A percentile compares a stretch with the other conserved stretches of the same genome.
These are phyloP conservation scores for Ustulina deusta DNA, from an alignment of 2,329 filamentous ascomycete genomes.

Conservation along the genomic window DNA sequence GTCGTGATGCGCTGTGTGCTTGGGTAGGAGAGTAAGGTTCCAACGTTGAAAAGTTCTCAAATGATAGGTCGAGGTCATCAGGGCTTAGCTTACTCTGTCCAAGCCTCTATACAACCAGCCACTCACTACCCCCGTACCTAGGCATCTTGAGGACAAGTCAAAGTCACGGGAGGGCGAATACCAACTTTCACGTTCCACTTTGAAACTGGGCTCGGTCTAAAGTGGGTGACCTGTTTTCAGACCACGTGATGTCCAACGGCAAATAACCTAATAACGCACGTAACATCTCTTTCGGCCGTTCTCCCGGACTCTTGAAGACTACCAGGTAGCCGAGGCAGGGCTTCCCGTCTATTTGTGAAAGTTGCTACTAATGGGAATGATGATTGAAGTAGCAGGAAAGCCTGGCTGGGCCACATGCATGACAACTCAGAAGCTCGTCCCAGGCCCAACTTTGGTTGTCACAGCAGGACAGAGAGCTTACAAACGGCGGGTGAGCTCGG, in stretches of 20 bases:
- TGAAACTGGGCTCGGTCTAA: not conserved
- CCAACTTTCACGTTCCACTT: constrained; percentile 4
- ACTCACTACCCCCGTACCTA: not conserved
- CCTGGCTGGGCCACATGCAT: constrained; percentile 20
- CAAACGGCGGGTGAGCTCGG: not conserved
- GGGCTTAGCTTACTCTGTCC: not conserved
- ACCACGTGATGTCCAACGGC: constrained; percentile 7
- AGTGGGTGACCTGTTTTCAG: not conserved
- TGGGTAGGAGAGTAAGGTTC: constrained; percentile 2
- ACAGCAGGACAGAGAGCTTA: constrained; percentile 7
- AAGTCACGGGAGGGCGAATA: constrained; percentile 11
- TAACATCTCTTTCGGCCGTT: not conserved
- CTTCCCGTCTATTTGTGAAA: not conserved
- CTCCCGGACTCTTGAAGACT: not conserved
- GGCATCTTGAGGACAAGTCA: not conserved
- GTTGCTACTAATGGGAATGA: not conserved
- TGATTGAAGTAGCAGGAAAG: constrained; percentile 1
- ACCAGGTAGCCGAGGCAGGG: not conserved
- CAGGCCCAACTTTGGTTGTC: constrained; percentile 4
- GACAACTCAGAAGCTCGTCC: constrained; percentile 28
- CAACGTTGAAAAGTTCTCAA: constrained; percentile 1
- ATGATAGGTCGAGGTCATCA: constrained; percentile 13
- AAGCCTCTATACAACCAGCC: constrained; percentile 1
- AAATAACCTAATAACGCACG: constrained; percentile 1
- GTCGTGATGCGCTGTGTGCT: constrained; percentile 14